These are phyloP conservation scores for Spongiforma sp. DNA, from an alignment of 1,284 basidiomycete genomes.

Conservation along the genomic window DNA sequence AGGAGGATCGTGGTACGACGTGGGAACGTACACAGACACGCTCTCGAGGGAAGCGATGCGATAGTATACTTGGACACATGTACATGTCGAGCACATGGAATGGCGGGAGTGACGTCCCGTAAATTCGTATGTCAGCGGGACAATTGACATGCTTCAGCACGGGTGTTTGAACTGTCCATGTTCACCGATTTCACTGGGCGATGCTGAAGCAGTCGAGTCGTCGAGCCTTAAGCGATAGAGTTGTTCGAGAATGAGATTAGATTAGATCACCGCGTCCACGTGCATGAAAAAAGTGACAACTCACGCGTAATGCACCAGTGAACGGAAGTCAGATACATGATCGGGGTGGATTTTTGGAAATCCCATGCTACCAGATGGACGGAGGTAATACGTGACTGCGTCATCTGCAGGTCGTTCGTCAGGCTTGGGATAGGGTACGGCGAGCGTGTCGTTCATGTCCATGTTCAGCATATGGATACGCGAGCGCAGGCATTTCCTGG, in stretches of 20 bases:
- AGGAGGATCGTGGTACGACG: background rate
- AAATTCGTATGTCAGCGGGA: conserved; percentile 2
- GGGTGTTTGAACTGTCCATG: too few species aligned
- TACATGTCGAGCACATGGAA: conserved; percentile 24
- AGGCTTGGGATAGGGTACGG: conserved; percentile 28
- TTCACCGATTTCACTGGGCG: too few species aligned
- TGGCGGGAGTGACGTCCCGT: conserved; percentile 18
- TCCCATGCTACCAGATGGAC: conserved; percentile 34
- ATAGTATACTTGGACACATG: conserved; percentile 14
- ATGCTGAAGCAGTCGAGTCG: too few species aligned
- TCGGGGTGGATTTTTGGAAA: conserved; percentile 34
- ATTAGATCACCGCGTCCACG: too few species aligned
- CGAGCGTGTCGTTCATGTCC: conserved; percentile 23
- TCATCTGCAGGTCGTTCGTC: conserved; percentile 1
- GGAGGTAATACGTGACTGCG: conserved; percentile 21
- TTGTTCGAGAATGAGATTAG: too few species aligned
- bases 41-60: conserved; percentile 19
- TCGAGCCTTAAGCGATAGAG: too few species aligned
- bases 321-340: conserved; percentile 15
- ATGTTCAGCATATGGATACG: conserved; percentile 36
- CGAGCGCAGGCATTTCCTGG: conserved; percentile 38
- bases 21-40: conserved; percentile 16
- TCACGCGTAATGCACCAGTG: conserved; percentile 24
- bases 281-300: too few species aligned
- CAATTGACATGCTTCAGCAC: conserved; percentile 15